Percentiles rank a stretch among this genome's conserved stretches.
These are phyloP conservation scores for Boletus vinaceobasis DNA, from an alignment of 768 basidiomycete species.

Conservation along the genomic window DNA sequence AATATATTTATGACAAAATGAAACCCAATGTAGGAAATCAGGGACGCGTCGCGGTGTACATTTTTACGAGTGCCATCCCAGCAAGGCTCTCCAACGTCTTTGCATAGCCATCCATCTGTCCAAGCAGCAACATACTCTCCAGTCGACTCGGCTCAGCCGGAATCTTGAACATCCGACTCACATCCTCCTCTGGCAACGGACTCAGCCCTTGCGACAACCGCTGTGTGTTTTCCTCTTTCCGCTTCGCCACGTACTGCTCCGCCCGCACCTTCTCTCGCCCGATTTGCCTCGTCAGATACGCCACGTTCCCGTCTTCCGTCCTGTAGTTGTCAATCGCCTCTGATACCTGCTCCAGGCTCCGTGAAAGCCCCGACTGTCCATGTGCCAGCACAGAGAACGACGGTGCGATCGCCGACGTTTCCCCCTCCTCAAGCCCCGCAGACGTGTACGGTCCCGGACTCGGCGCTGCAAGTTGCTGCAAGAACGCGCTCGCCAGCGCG, in stretches of 20 bases:
- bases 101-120: conserved; percentile 83
- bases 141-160: conserved; percentile 85
- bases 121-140: conserved; percentile 81
- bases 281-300: conserved; percentile 84
- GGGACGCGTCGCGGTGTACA: conserved; percentile 46
- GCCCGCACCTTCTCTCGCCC: conserved; percentile 78
- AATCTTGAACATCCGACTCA: conserved; percentile 81
- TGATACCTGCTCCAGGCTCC: conserved; percentile 79
- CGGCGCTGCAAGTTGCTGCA: conserved; percentile 57
- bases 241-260: conserved; percentile 76
- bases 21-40: background rate
- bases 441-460: conserved; percentile 34
- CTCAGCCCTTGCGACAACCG: conserved; percentile 79
- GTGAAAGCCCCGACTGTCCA: conserved; percentile 63
- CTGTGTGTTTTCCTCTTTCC: conserved; percentile 82
- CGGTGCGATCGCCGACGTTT: conserved; percentile 46
- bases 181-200: conserved; percentile 85
- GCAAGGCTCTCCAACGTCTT: conserved; percentile 69
- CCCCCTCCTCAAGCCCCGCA: conserved; percentile 37
- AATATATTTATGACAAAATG: background rate
- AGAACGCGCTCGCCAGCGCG: conserved; percentile 73
- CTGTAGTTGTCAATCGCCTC: conserved; percentile 83
- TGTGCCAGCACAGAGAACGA: conserved; percentile 71
- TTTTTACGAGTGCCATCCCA: conserved; percentile 68
- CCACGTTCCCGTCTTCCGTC: conserved; percentile 90